These are phyloP conservation scores for Debaryomycetaceae sp. DNA, from an alignment of 1,139 yeast genomes.

Conservation along the genomic window DNA sequence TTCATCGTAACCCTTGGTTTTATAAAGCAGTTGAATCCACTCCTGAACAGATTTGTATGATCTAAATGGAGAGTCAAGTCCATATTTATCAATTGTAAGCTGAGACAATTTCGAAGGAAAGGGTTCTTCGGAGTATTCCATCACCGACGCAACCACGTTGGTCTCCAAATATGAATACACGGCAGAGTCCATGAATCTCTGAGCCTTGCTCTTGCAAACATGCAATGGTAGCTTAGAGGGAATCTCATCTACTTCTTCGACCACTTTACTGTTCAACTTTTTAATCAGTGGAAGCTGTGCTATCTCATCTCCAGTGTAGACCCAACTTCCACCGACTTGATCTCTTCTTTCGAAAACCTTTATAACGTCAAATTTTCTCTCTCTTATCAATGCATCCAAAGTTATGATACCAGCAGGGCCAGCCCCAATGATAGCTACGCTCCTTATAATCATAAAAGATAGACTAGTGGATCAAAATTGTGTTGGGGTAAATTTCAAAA, in stretches of 20 bases:
- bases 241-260: constrained; percentile 10
- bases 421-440: constrained; percentile 56
- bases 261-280: constrained; percentile 14
- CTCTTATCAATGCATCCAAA: constrained; percentile 50
- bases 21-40: constrained; percentile 40
- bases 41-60: constrained; percentile 43
- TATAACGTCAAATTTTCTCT: constrained; percentile 38
- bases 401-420: constrained; percentile 68
- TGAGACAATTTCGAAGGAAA: constrained; percentile 23
- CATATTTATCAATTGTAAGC: constrained; percentile 14
- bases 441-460: constrained; percentile 11
- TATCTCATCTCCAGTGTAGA: constrained; percentile 21
- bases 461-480: too few relatives aligned
- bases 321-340: constrained; percentile 47
- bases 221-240: constrained; percentile 20
- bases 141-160: constrained; percentile 55
- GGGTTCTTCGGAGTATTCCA: constrained; percentile 50
- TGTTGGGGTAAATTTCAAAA: too few relatives aligned
- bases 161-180: constrained; percentile 55
- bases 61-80: constrained; percentile 44
- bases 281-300: constrained; percentile 15
- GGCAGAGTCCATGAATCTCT: constrained; percentile 28
- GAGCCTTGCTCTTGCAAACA: constrained; percentile 27
- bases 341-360: constrained; percentile 43
- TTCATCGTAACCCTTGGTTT: constrained; percentile 20